Evolutionary conservation across 768 basidiomycete species (phyloP).

Genomic region (Russula sp.): DNA sequence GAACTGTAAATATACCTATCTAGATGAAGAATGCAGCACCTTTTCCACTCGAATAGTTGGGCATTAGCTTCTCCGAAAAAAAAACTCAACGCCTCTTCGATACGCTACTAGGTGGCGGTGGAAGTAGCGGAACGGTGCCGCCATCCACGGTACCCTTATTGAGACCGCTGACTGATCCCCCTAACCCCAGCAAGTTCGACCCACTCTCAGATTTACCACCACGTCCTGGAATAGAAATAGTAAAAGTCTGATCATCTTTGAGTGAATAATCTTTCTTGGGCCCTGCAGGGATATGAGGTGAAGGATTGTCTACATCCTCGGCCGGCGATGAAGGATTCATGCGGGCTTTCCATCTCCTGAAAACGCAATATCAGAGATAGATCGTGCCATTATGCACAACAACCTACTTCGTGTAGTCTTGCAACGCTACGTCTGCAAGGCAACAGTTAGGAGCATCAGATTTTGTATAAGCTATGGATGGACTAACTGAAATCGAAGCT

Average conservation of each 20-base stretch:
- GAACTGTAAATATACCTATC: not conserved
- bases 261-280: conserved; percentile 93
- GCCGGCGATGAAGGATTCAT: conserved; percentile 41
- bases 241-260: conserved; percentile 94
- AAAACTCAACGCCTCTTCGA: conserved; percentile 43
- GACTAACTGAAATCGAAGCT: conserved; percentile 89
- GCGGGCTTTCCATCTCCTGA: conserved; percentile 25
- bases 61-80: not conserved
- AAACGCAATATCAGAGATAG: not conserved
- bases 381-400: not conserved
- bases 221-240: conserved; percentile 86
- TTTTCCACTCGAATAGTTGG: not conserved
- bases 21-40: not conserved
- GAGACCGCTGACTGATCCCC: conserved; percentile 16
- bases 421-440: conserved; percentile 69
- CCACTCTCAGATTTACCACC: conserved; percentile 41
- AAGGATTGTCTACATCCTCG: conserved; percentile 47
- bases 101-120: conserved; percentile 72
- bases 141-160: conserved; percentile 35
- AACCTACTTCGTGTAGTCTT: conserved; percentile 77
- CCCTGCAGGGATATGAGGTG: conserved; percentile 69
- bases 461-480: not conserved
- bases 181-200: conserved; percentile 36
- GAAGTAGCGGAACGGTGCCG: conserved; percentile 62
- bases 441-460: conserved; percentile 13